Conservation (phyloP, 495 filamentous ascomycete genomes). For the Tetracladium marchalianum region DNA sequence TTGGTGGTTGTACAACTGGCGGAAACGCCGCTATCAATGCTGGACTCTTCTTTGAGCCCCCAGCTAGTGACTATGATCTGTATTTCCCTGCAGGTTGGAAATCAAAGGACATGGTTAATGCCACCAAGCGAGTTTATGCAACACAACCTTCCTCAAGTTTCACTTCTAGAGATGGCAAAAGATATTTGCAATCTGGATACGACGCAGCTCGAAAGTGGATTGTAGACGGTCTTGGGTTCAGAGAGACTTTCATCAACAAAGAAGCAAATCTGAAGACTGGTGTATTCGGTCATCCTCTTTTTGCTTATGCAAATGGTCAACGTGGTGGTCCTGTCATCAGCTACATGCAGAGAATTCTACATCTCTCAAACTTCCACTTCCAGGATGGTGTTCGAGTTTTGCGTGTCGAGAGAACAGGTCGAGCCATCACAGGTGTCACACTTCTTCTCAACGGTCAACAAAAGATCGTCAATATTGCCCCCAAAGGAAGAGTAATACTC, state of each 20-base stretch:
- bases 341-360: slow-evolving; percentile 42
- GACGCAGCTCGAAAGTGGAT: slow-evolving; percentile 39
- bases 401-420: slow-evolving; percentile 35
- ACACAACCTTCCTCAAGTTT: slow-evolving; percentile 43
- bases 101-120: slow-evolving; percentile 37
- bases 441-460: slow-evolving; percentile 24
- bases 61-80: slow-evolving; percentile 44
- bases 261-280: slow-evolving; percentile 42
- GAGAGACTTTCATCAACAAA: slow-evolving; percentile 38
- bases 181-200: slow-evolving; percentile 46
- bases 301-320: slow-evolving; percentile 42
- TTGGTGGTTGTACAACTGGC: slow-evolving; percentile 49
- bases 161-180: slow-evolving; percentile 43
- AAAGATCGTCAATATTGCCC: slow-evolving; percentile 31
- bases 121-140: slow-evolving; percentile 37
- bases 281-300: slow-evolving; percentile 40
- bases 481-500: slow-evolving; percentile 42
- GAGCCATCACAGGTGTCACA: slow-evolving; percentile 37
- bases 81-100: slow-evolving; percentile 53
- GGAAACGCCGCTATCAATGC: slow-evolving; percentile 39
- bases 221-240: slow-evolving; percentile 36
- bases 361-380: slow-evolving; percentile 41
- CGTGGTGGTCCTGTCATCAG: slow-evolving; percentile 46
- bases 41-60: slow-evolving; percentile 38
- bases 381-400: slow-evolving; percentile 36